Base-by-base conservation (phyloP, 768 basidiomycete genomes). In the Termitomyces titanicus region DNA sequence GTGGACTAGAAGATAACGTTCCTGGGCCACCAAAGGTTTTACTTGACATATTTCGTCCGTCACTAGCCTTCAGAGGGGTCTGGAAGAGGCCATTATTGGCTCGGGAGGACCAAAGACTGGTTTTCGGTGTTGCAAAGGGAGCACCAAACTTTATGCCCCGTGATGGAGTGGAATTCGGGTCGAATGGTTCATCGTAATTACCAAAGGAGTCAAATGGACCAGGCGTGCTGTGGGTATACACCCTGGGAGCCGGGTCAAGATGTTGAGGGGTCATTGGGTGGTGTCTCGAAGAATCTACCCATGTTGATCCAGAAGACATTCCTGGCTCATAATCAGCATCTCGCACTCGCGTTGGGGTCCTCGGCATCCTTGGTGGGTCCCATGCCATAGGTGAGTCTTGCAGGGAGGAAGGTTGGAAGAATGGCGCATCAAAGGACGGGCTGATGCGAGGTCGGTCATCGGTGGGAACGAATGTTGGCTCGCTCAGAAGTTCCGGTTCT, bases 111-210 rank as follows among this genome's bases (percentile, higher is more conserved):
- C 81, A 84, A 34, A 72, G 59, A 31, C 67, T 75, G 45, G 76
- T 76, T 66, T 85, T 88, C n/a, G 86, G 86, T 18, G 85, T 88
- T 38, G 78, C 70, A 62, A 86, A 86, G 2, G 83, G 64, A 11
- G 68, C 69, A 40, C 75, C 76, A 61, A 88, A 83, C 63, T 74
- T 82, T 61, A 89, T 83, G 4, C 89, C 88, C 42, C 89, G 75
- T n/a, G 89, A 91, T 3, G 89, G 89, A 9, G 89, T 91, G 18
- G 88, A 86, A 24, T 84, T 83, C 5, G 89, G 88, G 66, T 92
- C 89, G 63, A 90, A 92, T 1, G 84, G 80, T 5, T 83, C 83
- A 17, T 85, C 82, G 20, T 69, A 68, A 4, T 61, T 62, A 46
- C 51, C 55, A 55, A 59, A 68, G 17, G 57, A 46, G 38, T 78